Evolutionary conservation across 805 yeast genomes (phyloP).

Genomic region (Candida schatavii): DNA sequence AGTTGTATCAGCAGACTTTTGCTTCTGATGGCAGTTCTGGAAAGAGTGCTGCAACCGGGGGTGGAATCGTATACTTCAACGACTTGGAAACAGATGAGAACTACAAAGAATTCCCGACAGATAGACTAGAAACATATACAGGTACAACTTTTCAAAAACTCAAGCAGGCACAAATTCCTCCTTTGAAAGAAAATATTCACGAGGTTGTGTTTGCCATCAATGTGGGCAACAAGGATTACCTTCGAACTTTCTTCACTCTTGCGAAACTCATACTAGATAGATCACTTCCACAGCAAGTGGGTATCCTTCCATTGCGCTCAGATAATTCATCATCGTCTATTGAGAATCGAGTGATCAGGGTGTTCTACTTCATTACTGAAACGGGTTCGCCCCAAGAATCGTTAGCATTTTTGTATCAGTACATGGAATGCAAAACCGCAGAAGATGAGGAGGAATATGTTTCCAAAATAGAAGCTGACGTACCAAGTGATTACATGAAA

Average conservation of each 20-base stretch:
- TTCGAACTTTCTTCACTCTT: constrained; percentile 48
- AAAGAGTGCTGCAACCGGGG: too few species aligned
- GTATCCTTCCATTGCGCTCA: constrained; percentile 63
- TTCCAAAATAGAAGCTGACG: constrained; percentile 10
- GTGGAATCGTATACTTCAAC: constrained; percentile 67
- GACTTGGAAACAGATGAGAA: constrained; percentile 64
- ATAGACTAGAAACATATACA: constrained; percentile 47
- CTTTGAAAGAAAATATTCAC: constrained; percentile 69
- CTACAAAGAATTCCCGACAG: constrained; percentile 44
- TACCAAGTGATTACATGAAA: constrained; percentile 16
- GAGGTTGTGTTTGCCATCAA: constrained; percentile 69
- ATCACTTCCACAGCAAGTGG: constrained; percentile 76
- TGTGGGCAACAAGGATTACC: constrained; percentile 50
- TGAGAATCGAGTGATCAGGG: constrained; percentile 28
- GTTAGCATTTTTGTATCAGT: constrained; percentile 38
- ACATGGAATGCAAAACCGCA: constrained; percentile 22
- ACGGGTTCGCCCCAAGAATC: constrained; percentile 31
- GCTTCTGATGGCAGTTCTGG: constrained; percentile 10
- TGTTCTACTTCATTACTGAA: constrained; percentile 32
- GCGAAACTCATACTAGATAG: constrained; percentile 49
- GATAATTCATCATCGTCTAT: constrained; percentile 5
- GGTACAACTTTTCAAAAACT: constrained; percentile 24
- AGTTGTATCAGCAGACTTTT: constrained; percentile 25
- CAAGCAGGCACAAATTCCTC: constrained; percentile 61
- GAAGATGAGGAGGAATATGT: constrained; percentile 25